Evolutionary conservation across 2,329 filamentous ascomycete genomes (phyloP), one percentile per base, ranked within the genome.

Genomic region (Diaporthe longicolla): DNA sequence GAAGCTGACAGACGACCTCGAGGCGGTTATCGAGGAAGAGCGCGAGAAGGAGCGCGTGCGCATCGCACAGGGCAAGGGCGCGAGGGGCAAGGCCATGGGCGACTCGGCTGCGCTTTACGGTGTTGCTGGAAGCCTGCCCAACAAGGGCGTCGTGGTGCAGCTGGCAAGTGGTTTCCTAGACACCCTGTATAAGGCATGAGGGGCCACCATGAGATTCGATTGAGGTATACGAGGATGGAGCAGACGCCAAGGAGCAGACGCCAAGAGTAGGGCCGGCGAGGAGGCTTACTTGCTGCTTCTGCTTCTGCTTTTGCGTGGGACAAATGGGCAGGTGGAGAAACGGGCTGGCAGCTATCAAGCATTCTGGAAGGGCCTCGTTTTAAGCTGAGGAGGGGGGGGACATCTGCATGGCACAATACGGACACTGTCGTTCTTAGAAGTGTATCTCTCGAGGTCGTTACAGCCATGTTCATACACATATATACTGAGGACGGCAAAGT

Each of bases 101-200:
- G 94, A 98, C 82, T 92, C 94, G 19, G 94, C 95, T 1, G 95
- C 95, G 6, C 85, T 99, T 76, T 99, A 99, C 83, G 97, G 97
- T 71, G 95, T 99, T 73, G 97, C 97, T 0, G 97, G 97, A 8
- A 97, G 94, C 80, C 84, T 99, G 83, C 97, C 97, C 1, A 97
- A 99, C 82, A 98, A 98, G 89, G 95, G 93, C 78, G 93, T 99
- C 45, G 95, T 99, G 43, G 94, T 94, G 77, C 94, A 97, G 79
- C 85, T 99, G 81, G 96, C 95, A 1, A 94, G 89, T 78, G 96
- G 95, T 0, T 99, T 98, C 84, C 87, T 98, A 81, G 95, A 98
- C 85, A 93, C 97, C 70, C 82, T 98, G 83, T 98, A 98, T 84
- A 97, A 97, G 87, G 93, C 93, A 75, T 97, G 17, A 43, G 40